Evolutionary conservation across 306 rosid genomes (phyloP), one percentile per base, ranked within the genome.

Genomic region (Vigna nakashimae): DNA sequence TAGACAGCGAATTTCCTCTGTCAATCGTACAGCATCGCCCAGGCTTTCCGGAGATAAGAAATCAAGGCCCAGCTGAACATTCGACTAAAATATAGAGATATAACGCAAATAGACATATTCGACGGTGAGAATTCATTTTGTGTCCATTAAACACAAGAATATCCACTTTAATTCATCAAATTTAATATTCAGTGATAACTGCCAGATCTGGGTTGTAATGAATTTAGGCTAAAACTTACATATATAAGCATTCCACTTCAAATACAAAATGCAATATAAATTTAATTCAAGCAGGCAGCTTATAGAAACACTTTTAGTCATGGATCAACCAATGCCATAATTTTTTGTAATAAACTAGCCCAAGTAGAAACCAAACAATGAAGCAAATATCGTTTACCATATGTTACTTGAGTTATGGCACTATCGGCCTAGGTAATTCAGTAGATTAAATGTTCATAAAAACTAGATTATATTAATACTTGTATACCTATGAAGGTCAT

Each of bases 21-120:
- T 98, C 87, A 92, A 69, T 76, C 85, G 90, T 73, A 81, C 92
- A 71, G 99, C 97, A 85, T 86, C 92, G 7, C 96, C 91, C 43
- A 95, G 84, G 85, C 98, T 95, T 83, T 95, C 99, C 4, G 98
- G 99, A 77, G 98, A 95, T 85, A 95, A 87, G 91, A 95, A 95
- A 87, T 95, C 99, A 81, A 95, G 96, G 55, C 94, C 97, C 84
- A 95, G 53, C 88, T 95, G 99, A 70, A 95, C 97, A 14, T 89
- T 92, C 62, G 98, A 92, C 99, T 95, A 90, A 81, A 82, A 87
- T 32, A 80, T 52, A 83, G 48, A 68, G 13, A 30, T 40, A 46
- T 40, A 46, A 70, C 80, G 77, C 46, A 82, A 32, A 62, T 20
- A 53, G 17, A 60, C 56, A 59, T 74, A 56, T 67, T 67, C 8